Evolutionary conservation across 495 filamentous ascomycete species (phyloP), one percentile per base, ranked within the genome.

Genomic region (Sporormia fimetaria): DNA sequence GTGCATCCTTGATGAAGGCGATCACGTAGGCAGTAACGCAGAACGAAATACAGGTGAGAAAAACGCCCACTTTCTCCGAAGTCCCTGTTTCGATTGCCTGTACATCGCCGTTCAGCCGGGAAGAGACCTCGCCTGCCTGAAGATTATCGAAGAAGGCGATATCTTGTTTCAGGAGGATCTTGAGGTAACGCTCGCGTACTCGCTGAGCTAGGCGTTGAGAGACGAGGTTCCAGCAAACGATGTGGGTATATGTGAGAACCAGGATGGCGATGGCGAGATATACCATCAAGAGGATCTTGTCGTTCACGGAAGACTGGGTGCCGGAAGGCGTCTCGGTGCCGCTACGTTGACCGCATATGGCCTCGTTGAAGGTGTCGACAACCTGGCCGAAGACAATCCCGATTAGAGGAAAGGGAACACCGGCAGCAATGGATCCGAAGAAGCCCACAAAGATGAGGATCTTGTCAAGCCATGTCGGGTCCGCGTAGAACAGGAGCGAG

Each of bases 111-210:
- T 86, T 93, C 54, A 94, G 92, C 36, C 86, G 77, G 0, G 87
- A 93, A 0, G 87, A 90, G 44, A 94, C 83, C 64, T 93, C 87
- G 47, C 87, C 87, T 20, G 87, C 82, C 38, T 86, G 85, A 12
- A 90, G 73, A 51, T 81, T 86, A 55, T 94, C 87, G 60, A 92
- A 94, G 57, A 86, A 93, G 36, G 75, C 86, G 54, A 94, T 82
- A 59, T 94, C 93, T 57, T 94, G 87, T 29, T 75, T 72, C 63
- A 94, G 65, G 50, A 87, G 86, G 34, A 81, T 82, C 43, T 71
- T 67, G 2, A 94, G 70, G 57, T 94, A 94, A 37, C 81, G 73
- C 54, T 85, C 77, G 28, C 87, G 74, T 22, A 81, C 58, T 9
- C 77, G 57, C 47, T 76, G 74, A 18, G 72, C 70, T 2, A 83